phyloP scores from a whole-genome alignment of 805 yeast species.

The Zygoascus flipseniorum region DNA sequence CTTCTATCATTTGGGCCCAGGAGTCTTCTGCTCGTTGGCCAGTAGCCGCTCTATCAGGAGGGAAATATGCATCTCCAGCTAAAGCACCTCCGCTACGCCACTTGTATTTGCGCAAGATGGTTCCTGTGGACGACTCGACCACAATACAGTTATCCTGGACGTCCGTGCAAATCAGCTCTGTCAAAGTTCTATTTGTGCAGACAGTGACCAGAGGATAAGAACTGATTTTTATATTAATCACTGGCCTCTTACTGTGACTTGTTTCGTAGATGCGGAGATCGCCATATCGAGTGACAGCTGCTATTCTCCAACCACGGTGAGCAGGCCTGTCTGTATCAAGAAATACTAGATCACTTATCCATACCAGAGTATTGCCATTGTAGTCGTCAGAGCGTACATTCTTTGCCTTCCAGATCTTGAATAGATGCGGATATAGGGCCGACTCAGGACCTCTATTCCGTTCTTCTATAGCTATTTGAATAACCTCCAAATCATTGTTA shows the following conservation, averaged over 20 bases:
- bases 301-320: conserved; percentile 39
- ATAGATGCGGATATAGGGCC: not conserved
- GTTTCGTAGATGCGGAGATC: conserved; percentile 63
- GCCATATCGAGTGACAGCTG: conserved; percentile 63
- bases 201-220: conserved; percentile 15
- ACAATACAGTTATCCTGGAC: conserved; percentile 8
- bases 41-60: not conserved
- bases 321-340: conserved; percentile 29
- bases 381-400: conserved; percentile 66
- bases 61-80: not conserved
- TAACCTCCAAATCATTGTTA: conserved; percentile 36
- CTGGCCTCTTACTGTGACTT: conserved; percentile 9
- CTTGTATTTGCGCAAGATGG: not conserved
- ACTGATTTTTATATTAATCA: conserved; percentile 9
- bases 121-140: conserved; percentile 1
- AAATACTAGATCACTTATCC: conserved; percentile 55
- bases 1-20: not conserved
- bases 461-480: conserved; percentile 14
- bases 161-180: conserved; percentile 9
- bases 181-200: not conserved
- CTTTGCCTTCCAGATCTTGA: conserved; percentile 52
- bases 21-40: not conserved
- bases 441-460: not conserved
- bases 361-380: conserved; percentile 69
- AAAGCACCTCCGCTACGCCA: conserved; percentile 2